phyloP scores from a whole-genome alignment of 768 basidiomycete genomes.

The Termitomyces sp. region DNA sequence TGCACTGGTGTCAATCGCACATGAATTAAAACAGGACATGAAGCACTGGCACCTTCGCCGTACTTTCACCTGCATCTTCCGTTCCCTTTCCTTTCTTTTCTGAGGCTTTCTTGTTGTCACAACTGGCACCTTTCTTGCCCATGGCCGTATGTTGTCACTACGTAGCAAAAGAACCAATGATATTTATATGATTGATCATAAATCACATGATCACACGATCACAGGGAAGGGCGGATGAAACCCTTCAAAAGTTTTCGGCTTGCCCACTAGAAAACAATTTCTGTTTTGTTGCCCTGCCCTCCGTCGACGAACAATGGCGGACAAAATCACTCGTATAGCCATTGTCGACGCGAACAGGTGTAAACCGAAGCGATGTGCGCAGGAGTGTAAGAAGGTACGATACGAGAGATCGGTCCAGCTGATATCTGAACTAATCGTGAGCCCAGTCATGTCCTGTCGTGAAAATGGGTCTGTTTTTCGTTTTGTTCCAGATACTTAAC shows the following conservation, averaged over 20 bases:
- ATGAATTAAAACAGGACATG: neutral
- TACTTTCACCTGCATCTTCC: slow-evolving; percentile 31
- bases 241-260: slow-evolving; percentile 15
- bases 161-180: slow-evolving; percentile 2
- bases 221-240: slow-evolving; percentile 1
- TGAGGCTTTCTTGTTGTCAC: slow-evolving; percentile 28
- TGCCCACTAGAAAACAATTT: neutral
- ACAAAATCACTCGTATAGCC: slow-evolving; percentile 97
- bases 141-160: slow-evolving; percentile 12
- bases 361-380: slow-evolving; percentile 95
- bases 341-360: slow-evolving; percentile 90
- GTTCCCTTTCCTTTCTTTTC: slow-evolving; percentile 41
- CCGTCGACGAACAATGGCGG: slow-evolving; percentile 50
- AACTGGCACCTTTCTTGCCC: slow-evolving; percentile 28
- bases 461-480: slow-evolving; percentile 17
- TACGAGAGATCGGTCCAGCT: neutral
- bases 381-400: slow-evolving; percentile 94
- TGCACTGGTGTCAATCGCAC: neutral
- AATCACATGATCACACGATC: slow-evolving; percentile 16
- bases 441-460: slow-evolving; percentile 20
- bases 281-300: slow-evolving; percentile 8
- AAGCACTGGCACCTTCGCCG: slow-evolving; percentile 29
- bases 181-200: slow-evolving; percentile 12
- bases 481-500: neutral
- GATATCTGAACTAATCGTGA: slow-evolving; percentile 12